Base-by-base conservation (phyloP, 768 basidiomycete genomes). In the Stropharia rugosoannulata region DNA sequence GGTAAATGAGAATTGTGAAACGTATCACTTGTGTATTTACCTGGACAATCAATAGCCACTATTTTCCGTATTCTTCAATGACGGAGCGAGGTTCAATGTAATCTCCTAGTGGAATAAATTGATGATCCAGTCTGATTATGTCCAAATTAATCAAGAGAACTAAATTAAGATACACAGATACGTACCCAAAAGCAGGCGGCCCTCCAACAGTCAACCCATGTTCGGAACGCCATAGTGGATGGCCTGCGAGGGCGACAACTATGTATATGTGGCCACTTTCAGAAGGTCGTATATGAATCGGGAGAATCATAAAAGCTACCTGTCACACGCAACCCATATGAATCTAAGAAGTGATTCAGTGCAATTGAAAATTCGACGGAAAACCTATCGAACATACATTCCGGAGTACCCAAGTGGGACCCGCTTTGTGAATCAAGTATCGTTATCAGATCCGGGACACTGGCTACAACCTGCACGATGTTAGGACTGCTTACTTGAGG, bases 401-500 rank as follows among this genome's bases (percentile, higher is more conserved):
- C 80, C 19, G 78, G 86, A 1, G 85, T 85, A 12, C 86, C 85
- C 7, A 89, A 70, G 29, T 84, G 80, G 3, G 77, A 72, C 0
- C 86, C 86, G 54, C 72, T 83, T 59, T 84, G 83, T 18, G 82
- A 79, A 59, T 89, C 86, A 10, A 87, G 68, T 10, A 87, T 80
- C 0, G 80, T 73, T 51, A 88, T 85, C 22, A 89, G 73, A 65
- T 88, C 86, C 3, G 86, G 87, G 10, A 89, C 86, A 35, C 77
- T 75, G 32, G 78, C 81, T 1, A 81, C 68, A 38, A 83, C 70
- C 77, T 81, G 44, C 4, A 27, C 42, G 47, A 37, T 37, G 32
- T 49, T 29, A 49, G 25, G 45, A 29, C 45, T 3, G 15, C 27
- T 27, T 27, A 10, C 16, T 32, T 8, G 25, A 8, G 38, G 27